A percentile compares a stretch with the other conserved stretches of the same genome.
These are phyloP conservation scores for Berberis thunbergii DNA, from an alignment of 164 flowering plant genomes.

Conservation along the genomic window DNA sequence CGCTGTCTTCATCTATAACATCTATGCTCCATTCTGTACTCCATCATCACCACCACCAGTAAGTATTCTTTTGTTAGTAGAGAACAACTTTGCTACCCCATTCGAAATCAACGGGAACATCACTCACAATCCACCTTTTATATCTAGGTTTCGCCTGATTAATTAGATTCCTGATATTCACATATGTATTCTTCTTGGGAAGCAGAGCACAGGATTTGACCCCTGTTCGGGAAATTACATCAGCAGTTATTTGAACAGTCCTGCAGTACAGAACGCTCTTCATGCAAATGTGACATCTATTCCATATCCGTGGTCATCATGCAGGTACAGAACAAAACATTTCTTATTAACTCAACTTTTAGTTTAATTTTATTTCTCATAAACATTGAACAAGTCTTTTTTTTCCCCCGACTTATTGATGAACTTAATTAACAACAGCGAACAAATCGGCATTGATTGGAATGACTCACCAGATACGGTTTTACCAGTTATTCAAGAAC, in stretches of 20 bases:
- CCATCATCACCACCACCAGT: too few species aligned
- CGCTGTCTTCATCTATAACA: too few species aligned
- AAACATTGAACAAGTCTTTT: not conserved
- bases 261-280: slow-evolving; percentile 28
- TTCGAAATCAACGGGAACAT: too few species aligned
- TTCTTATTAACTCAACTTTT: not conserved
- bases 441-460: slow-evolving; percentile 11
- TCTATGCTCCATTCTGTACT: too few species aligned
- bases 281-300: slow-evolving; percentile 22
- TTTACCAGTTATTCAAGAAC: slow-evolving; percentile 19
- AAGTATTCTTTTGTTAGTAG: too few species aligned
- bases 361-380: not conserved
- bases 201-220: slow-evolving; percentile 10
- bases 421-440: not conserved
- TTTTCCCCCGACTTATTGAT: not conserved
- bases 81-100: too few species aligned
- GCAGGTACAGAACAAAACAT: slow-evolving; percentile 20
- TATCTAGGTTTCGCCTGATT: too few species aligned
- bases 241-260: slow-evolving; percentile 20
- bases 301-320: slow-evolving; percentile 13
- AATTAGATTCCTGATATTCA: too few species aligned
- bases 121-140: too few species aligned
- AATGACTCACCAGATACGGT: slow-evolving; percentile 21
- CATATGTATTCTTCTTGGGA: too few species aligned
- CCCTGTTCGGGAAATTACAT: slow-evolving; percentile 27